These are phyloP conservation scores for Rubia balearica DNA, from an alignment of 305 asterid species.

Conservation along the genomic window DNA sequence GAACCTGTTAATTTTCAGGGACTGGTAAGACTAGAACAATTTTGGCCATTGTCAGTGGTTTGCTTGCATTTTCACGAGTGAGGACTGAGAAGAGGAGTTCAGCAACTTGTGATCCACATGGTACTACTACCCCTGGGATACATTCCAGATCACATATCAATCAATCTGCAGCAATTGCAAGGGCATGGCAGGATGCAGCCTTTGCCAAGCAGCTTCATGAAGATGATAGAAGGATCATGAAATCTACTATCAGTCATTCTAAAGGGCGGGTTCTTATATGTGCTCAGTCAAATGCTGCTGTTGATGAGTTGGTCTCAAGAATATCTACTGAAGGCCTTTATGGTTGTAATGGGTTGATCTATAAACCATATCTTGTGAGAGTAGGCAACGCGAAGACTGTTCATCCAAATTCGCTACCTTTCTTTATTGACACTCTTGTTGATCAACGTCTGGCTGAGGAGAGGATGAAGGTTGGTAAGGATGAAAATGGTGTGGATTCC, in stretches of 20 bases:
- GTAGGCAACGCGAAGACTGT: conserved; percentile 91
- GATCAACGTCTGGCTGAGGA: conserved; percentile 68
- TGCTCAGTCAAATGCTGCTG: conserved; percentile 99
- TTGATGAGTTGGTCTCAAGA: conserved; percentile 91
- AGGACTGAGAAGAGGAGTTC: conserved; percentile 42
- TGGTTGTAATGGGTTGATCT: conserved; percentile 63
- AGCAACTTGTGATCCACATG: conserved; percentile 31
- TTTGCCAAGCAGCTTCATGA: conserved; percentile 68
- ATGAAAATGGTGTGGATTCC: conserved; percentile 38
- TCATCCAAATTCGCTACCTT: conserved; percentile 82
- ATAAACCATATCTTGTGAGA: conserved; percentile 90
- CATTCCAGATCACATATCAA: conserved; percentile 42
- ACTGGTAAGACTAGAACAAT: conserved; percentile 96
- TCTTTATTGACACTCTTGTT: conserved; percentile 86
- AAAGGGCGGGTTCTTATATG: conserved; percentile 87
- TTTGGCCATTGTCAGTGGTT: conserved; percentile 77
- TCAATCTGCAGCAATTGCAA: conserved; percentile 81
- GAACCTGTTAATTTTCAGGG: conserved; percentile 37
- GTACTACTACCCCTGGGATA: conserved; percentile 30
- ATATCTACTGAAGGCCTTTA: conserved; percentile 72
- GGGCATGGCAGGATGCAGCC: conserved; percentile 99
- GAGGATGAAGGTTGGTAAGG: conserved; percentile 42
- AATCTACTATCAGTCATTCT: conserved; percentile 35
- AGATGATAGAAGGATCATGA: conserved; percentile 38
- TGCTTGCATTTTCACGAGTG: conserved; percentile 61